Conservation (phyloP, 441 rosid species). For the Gossypium trilobum region DNA sequence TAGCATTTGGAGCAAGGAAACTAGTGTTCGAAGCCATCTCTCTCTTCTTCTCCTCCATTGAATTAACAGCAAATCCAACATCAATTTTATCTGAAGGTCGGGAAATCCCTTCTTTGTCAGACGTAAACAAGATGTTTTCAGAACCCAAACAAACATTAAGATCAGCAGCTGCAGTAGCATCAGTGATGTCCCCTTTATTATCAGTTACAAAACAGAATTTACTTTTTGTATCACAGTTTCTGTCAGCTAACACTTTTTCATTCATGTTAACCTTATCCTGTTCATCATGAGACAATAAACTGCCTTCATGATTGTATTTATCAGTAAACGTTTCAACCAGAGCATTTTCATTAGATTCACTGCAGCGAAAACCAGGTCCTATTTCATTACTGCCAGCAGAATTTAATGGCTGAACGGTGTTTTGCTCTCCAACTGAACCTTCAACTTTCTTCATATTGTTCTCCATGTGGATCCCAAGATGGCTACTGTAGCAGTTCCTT, state of each 20-base stretch:
- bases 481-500: slow-evolving; percentile 19
- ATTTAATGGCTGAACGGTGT: slow-evolving; percentile 15
- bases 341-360: slow-evolving; percentile 8
- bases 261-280: slow-evolving; percentile 8
- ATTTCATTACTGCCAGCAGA: slow-evolving; percentile 6
- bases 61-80: slow-evolving; percentile 8
- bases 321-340: background rate
- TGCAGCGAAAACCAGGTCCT: background rate
- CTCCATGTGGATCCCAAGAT: slow-evolving; percentile 26
- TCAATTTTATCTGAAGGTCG: slow-evolving; percentile 20
- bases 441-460: slow-evolving; percentile 21
- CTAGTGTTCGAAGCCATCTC: slow-evolving; percentile 12
- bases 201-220: slow-evolving; percentile 11
- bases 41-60: slow-evolving; percentile 17
- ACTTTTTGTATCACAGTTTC: slow-evolving; percentile 16
- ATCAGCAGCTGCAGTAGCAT: slow-evolving; percentile 14
- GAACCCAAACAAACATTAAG: slow-evolving; percentile 19
- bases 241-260: slow-evolving; percentile 5
- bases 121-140: slow-evolving; percentile 11
- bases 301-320: background rate
- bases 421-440: slow-evolving; percentile 23
- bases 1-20: slow-evolving; percentile 14
- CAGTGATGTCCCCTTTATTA: slow-evolving; percentile 18
- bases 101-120: slow-evolving; percentile 10
- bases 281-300: background rate